Evolutionary conservation across 192 early-diverging fungal species (phyloP), one percentile per base, ranked within the genome.

Genomic region (Coemansia sp.): DNA sequence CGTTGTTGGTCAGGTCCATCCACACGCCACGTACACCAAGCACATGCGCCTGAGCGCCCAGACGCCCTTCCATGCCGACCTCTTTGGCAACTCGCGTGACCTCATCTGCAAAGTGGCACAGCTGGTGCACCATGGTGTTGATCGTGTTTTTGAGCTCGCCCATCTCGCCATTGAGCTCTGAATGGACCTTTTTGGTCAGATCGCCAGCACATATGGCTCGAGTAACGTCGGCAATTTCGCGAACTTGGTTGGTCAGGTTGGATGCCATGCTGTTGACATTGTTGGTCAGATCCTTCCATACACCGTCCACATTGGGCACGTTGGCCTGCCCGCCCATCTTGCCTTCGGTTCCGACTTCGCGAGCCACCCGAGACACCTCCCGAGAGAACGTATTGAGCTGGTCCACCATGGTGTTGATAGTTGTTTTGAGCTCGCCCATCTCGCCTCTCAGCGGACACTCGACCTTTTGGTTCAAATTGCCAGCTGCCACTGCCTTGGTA

Each of bases 31-130:
- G 80, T 0, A 86, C 86, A 28, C 55, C 76, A 38, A 53, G 68
- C 6, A 88, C 86, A 3, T 68, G 59, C 37, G 86, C 86, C 60
- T 85, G 82, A 0, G 84, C 86, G n/a, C 86, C 83, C 5, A 88
- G 63, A 18, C 70, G 73, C 8, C 87, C 87, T 15, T 86, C 84
- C 0, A 84, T 85, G 3, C 87, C 87, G 13, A 88, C 87, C 66
- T 88, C 87, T 13, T 68, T 71, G 3, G 83, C 69, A 2, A 88
- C 85, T 35, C 87, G 67, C 3, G 87, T 78, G 5, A 88, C 87
- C 63, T 88, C 87, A 14, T 67, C 63, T 1, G 87, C 83, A 78
- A 88, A 88, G 9, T 71, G 76, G 19, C 70, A 70, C 10, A 88
- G 62, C 47, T 83, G 84, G 56, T 84, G 82, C 15, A 88, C 87